A percentile compares a stretch with the other conserved stretches of the same genome.
phyloP scores from a whole-genome alignment of 176 grass and related monocot species.

The Phyllostachys edulis region DNA sequence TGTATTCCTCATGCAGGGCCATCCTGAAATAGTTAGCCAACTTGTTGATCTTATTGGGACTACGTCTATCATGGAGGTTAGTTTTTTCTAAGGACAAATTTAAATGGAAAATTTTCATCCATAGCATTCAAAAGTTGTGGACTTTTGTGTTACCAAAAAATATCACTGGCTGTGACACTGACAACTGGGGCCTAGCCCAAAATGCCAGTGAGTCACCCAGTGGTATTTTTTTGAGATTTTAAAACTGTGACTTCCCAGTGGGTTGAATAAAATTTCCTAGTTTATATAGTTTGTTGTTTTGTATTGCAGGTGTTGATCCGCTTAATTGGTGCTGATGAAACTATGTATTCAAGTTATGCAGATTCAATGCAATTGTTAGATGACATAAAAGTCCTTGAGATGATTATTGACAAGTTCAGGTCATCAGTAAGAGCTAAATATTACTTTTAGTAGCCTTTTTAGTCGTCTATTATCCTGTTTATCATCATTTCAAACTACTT shows the following conservation, averaged over 20 bases:
- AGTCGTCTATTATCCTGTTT: constrained; percentile 1
- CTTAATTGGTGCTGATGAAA: constrained; percentile 89
- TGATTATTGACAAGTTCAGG: constrained; percentile 95
- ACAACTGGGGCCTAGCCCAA: neutral
- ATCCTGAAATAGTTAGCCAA: constrained; percentile 79
- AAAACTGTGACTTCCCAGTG: neutral
- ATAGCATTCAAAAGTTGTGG: neutral
- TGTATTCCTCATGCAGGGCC: constrained; percentile 56
- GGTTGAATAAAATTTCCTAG: neutral
- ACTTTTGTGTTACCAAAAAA: neutral
- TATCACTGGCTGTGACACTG: constrained; percentile 2
- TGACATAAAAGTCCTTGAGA: constrained; percentile 88
- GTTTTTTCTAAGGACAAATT: constrained; percentile 6
- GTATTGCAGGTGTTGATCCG: constrained; percentile 74
- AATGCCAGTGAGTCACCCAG: neutral
- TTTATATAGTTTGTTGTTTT: constrained; percentile 29
- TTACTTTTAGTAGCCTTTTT: constrained; percentile 31
- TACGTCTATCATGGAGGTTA: constrained; percentile 99
- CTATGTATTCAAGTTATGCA: constrained; percentile 66
- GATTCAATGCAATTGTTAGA: constrained; percentile 96
- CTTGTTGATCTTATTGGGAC: constrained; percentile 93
- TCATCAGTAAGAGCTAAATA: constrained; percentile 72
- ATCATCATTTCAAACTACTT: too few relatives aligned
- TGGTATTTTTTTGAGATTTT: constrained; percentile 18
- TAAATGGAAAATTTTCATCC: neutral